Evolutionary conservation across 2,329 filamentous ascomycete species (phyloP).

Genomic region (Emmonsiellopsis sp.): DNA sequence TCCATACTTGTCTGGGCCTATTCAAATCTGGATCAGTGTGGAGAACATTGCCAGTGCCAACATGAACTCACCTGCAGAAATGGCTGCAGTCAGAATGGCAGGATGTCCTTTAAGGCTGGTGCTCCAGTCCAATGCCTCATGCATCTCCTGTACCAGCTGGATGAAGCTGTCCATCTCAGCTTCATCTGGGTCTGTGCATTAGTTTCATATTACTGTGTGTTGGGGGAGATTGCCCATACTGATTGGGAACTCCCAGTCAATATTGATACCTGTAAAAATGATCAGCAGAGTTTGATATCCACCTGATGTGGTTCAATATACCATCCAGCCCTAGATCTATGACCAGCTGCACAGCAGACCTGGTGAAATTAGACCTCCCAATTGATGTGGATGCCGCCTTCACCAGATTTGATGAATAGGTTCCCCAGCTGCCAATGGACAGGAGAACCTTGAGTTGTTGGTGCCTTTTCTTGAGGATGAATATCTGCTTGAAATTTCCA

Average conservation of each 20-base stretch:
- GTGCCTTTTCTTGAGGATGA: conserved; percentile 64
- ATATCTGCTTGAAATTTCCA: conserved; percentile 70
- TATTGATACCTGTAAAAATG: too few relatives aligned
- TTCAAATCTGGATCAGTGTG: too few relatives aligned
- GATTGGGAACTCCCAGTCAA: conserved; percentile 37
- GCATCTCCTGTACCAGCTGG: conserved; percentile 20
- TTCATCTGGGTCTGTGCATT: too few relatives aligned
- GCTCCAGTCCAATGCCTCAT: conserved; percentile 36
- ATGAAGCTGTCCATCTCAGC: conserved; percentile 28
- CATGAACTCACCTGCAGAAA: too few relatives aligned
- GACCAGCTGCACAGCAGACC: conserved; percentile 61
- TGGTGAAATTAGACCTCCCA: conserved; percentile 56
- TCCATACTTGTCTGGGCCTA: conserved; percentile 16
- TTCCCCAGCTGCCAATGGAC: conserved; percentile 78
- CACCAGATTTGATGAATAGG: conserved; percentile 65
- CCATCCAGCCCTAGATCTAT: conserved; percentile 63
- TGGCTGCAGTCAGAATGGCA: too few relatives aligned
- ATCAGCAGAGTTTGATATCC: too few relatives aligned
- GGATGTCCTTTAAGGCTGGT: too few relatives aligned
- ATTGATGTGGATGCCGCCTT: conserved; percentile 52
- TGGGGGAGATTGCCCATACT: too few relatives aligned
- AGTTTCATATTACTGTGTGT: too few relatives aligned
- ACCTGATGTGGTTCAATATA: too few relatives aligned
- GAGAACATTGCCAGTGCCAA: too few relatives aligned
- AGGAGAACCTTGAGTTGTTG: conserved; percentile 71